phyloP scores from a whole-genome alignment of 2,329 filamentous ascomycete genomes.

The Alternaria arbusti region DNA sequence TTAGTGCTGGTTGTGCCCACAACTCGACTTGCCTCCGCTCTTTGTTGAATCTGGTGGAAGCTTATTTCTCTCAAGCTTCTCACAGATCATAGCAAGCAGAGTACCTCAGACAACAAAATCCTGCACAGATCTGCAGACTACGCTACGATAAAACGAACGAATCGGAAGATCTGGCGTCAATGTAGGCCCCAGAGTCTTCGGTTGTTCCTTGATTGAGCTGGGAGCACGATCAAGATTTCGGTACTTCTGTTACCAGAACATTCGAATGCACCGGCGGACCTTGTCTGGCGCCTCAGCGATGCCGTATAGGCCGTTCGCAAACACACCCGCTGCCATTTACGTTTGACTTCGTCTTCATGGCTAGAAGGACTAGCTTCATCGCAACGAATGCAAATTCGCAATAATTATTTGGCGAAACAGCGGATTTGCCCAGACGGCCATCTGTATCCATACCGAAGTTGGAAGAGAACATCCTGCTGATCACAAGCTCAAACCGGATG shows the following conservation, averaged over 20 bases:
- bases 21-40: not conserved
- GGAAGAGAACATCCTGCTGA: not conserved
- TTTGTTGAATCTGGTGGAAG: conserved; percentile 7
- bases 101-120: not conserved
- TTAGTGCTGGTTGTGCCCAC: not conserved
- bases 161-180: not conserved
- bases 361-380: not conserved
- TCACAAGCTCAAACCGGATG: not conserved
- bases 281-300: not conserved
- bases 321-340: not conserved
- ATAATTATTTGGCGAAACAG: not conserved
- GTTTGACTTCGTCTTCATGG: not conserved
- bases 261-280: not conserved
- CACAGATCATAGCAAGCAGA: not conserved
- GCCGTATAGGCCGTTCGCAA: not conserved
- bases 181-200: not conserved
- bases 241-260: not conserved
- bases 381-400: not conserved
- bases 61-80: conserved; percentile 23
- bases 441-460: not conserved
- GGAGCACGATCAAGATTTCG: not conserved
- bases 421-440: not conserved
- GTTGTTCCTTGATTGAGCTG: not conserved
- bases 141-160: not conserved
- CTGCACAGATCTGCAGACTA: not conserved